phyloP scores from a whole-genome alignment of 176 grass and related monocot species.

The Zizania latifolia region DNA sequence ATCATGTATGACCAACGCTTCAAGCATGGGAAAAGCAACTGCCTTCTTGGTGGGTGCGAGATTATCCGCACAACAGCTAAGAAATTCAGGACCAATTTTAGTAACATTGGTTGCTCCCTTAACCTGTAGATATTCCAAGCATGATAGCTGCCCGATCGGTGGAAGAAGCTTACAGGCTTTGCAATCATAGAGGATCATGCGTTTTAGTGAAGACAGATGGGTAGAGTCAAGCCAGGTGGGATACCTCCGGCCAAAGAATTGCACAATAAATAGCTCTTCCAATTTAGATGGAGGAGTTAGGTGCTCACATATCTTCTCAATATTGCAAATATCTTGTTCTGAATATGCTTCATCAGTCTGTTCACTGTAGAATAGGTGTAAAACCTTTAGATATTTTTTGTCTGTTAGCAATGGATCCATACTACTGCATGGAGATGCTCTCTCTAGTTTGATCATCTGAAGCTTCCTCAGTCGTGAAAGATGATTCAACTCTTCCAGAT shows the following conservation, averaged over 20 bases:
- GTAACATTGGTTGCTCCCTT: too few species aligned
- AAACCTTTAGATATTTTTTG: too few species aligned
- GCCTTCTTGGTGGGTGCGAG: neutral
- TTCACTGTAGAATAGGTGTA: neutral
- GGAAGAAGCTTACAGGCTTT: conserved; percentile 6
- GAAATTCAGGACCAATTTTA: too few species aligned
- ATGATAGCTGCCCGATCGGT: conserved; percentile 1
- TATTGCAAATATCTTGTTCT: neutral
- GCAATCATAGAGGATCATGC: neutral
- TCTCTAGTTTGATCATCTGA: conserved; percentile 21
- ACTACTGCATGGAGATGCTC: too few species aligned
- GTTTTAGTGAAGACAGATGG: neutral
- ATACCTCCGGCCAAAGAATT: conserved; percentile 8
- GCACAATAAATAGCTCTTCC: neutral
- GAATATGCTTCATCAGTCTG: neutral
- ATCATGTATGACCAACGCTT: neutral
- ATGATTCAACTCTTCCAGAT: too few species aligned
- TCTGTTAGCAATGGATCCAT: too few species aligned
- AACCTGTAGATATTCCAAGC: conserved; percentile 20
- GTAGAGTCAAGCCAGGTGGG: neutral
- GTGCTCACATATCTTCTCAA: conserved; percentile 19
- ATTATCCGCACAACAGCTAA: neutral
- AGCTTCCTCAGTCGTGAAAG: too few species aligned
- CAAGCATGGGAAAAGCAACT: conserved; percentile 26
- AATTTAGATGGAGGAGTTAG: conserved; percentile 1